Evolutionary conservation across 2,329 filamentous ascomycete genomes (phyloP), one percentile per base, ranked within the genome.

Genomic region (Ophiostoma novo-ulmi): DNA sequence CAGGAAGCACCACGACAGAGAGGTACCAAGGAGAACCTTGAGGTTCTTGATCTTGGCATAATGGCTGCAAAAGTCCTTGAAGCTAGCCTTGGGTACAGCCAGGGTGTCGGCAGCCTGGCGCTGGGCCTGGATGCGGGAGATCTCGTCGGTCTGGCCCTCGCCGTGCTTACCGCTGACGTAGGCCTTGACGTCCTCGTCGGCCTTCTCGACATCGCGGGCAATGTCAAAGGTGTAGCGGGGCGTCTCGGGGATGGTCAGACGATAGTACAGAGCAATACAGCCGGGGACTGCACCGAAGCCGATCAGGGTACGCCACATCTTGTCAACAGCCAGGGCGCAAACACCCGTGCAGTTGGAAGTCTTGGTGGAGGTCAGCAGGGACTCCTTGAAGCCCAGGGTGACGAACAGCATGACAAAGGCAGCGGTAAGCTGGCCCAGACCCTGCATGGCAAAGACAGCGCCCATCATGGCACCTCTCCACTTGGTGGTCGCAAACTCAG

Each of bases 381-480:
- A 86, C 20, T 85, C 80, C 79, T 88, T 90, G 83, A 92, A 93
- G 67, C 89, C 89, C 17, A 88, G 81, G 0, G 89, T 91, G 71
- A 91, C 85, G 76, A 94, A 91, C 66, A 95, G 82, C 78, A 92
- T 90, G 73, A 95, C 84, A 39, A 94, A 86, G 66, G 91, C 91
- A 67, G 90, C 91, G 36, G 83, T 84, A 70, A 95, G 88, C 79
- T 95, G 92, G 26, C 92, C 92, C 69, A 95, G 85, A 74, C 92
- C 91, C 79, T 96, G 92, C 91, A 94, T 94, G 75, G 91, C 91
- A 76, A 95, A 95, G 70, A 95, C 92, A 20, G 91, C 85, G 44
- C 88, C 91, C 89, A 96, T 94, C 89, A 95, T 95, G 74, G 91
- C 91, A 75, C 91, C 92, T 79, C 92, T 84, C 88, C 91, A 94